Evolutionary conservation across 345 rosid genomes (phyloP).

Genomic region (Mallotus nudiflorus): DNA sequence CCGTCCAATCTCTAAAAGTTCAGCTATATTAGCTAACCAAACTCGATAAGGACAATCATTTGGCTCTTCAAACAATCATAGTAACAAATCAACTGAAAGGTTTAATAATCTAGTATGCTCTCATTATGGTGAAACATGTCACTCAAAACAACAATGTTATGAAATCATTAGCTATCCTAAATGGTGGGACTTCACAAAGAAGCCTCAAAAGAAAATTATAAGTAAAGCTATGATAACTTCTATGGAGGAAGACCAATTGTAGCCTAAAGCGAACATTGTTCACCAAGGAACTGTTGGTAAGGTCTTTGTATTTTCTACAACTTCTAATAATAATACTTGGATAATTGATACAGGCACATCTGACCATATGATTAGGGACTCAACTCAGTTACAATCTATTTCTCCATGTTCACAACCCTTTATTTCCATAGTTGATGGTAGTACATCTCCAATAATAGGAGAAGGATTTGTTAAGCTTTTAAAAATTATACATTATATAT

Average conservation of each 20-base stretch:
- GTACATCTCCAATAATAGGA: background rate
- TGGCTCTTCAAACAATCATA: background rate
- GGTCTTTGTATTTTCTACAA: background rate
- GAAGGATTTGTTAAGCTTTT: background rate
- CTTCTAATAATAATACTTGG: background rate
- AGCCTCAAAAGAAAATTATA: background rate
- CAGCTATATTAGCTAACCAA: background rate
- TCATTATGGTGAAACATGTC: background rate
- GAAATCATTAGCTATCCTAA: background rate
- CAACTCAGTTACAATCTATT: background rate
- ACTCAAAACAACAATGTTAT: background rate
- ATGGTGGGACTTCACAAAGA: background rate
- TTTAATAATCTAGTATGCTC: background rate
- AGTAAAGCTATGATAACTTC: background rate
- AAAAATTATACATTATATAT: too few species aligned
- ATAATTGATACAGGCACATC: conserved; percentile 8
- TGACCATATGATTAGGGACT: background rate
- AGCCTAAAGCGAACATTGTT: background rate
- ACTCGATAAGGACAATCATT: background rate
- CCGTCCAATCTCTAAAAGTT: background rate
- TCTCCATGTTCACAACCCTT: background rate
- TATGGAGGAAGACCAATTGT: background rate
- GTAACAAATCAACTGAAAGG: background rate
- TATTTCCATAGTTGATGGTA: background rate
- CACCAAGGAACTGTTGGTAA: background rate